A percentile compares a stretch with the other conserved stretches of the same genome.
These are phyloP conservation scores for Posidonia australis DNA, from an alignment of 106 monocot species.

Conservation along the genomic window DNA sequence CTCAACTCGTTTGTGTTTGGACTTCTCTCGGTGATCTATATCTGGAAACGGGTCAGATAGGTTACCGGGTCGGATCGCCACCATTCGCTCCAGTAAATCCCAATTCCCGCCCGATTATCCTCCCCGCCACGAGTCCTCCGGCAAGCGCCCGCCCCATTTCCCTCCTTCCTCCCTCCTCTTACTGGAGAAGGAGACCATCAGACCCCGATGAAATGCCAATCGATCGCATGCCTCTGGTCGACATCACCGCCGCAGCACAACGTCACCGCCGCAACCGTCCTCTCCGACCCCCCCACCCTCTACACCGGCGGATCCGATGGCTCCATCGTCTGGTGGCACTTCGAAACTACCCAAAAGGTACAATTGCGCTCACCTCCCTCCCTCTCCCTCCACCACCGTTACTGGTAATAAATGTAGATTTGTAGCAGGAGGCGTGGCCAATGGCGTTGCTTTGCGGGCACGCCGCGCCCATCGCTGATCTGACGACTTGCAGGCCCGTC, in stretches of 20 bases:
- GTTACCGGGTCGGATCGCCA: too few relatives aligned
- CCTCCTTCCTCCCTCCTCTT: too few relatives aligned
- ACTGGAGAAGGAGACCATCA: neutral
- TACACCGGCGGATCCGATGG: conserved; percentile 79
- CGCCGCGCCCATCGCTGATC: conserved; percentile 29
- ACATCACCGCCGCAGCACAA: conserved; percentile 44
- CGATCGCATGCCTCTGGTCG: conserved; percentile 61
- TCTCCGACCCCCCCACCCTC: conserved; percentile 28
- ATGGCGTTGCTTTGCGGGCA: conserved; percentile 35
- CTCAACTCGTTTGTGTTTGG: too few relatives aligned
- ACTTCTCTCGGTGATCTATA: too few relatives aligned
- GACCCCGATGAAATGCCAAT: conserved; percentile 53
- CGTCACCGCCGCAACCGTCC: conserved; percentile 28
- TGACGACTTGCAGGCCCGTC: conserved; percentile 21
- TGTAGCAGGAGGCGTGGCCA: conserved; percentile 12
- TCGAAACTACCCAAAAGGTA: conserved; percentile 1
- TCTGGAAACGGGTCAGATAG: too few relatives aligned
- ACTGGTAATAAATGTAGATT: neutral
- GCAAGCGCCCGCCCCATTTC: too few relatives aligned
- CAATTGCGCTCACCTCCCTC: neutral
- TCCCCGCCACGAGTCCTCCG: too few relatives aligned
- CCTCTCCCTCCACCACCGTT: neutral
- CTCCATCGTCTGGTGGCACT: conserved; percentile 63
- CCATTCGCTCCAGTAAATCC: too few relatives aligned
- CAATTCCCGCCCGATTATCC: too few relatives aligned